Conservation (phyloP, 2,329 filamentous ascomycete genomes). For the Penicillium sp. region DNA sequence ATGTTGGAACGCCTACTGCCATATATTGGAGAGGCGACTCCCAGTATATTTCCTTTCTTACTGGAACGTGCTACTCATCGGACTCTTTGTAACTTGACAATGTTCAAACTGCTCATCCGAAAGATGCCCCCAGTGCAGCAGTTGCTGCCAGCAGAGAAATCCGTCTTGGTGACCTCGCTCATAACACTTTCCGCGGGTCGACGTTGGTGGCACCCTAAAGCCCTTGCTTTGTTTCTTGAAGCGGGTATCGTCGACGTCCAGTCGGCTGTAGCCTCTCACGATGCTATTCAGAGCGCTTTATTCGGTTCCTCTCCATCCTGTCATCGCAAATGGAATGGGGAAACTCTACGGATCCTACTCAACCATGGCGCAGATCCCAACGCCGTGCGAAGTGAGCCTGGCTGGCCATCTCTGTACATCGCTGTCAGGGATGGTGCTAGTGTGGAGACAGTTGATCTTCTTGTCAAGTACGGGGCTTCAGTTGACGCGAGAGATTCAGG, state of each 20-base stretch:
- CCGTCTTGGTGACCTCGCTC: neutral
- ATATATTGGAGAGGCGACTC: neutral
- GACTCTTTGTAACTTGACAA: neutral
- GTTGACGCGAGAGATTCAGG: neutral
- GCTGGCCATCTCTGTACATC: neutral
- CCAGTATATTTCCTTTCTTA: neutral
- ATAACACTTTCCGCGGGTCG: neutral
- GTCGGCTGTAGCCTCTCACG: neutral
- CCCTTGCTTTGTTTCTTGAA: neutral
- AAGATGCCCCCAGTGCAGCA: neutral
- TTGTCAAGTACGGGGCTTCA: neutral
- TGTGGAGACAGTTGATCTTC: neutral
- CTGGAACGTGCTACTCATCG: neutral
- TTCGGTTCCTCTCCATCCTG: too few species aligned
- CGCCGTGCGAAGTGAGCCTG: neutral
- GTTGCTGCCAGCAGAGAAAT: neutral
- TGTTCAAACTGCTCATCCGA: neutral
- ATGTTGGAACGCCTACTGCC: neutral
- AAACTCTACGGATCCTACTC: neutral
- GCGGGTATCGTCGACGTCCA: neutral
- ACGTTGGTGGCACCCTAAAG: neutral
- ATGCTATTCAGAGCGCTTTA: too few species aligned
- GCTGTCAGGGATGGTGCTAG: neutral
- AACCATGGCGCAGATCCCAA: neutral
- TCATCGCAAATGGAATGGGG: neutral